Percentiles rank a stretch among this genome's conserved stretches.
Evolutionary conservation across 2,329 filamentous ascomycete species (phyloP).

Genomic region (Trichoderma guizhouense): DNA sequence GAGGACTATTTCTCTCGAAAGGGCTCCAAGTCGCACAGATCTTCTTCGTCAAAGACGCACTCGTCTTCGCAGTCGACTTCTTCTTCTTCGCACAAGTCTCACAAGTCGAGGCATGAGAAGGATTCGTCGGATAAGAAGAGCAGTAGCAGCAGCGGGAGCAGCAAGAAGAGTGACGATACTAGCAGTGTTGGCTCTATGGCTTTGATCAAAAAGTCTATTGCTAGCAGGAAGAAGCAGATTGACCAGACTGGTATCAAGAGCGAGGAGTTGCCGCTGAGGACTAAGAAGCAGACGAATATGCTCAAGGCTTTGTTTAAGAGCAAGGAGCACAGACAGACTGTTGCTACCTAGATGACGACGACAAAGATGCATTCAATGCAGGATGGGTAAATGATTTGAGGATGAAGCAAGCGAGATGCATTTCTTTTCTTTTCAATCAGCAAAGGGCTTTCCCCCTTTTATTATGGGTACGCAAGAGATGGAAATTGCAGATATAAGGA

Average conservation of each 20-base stretch:
- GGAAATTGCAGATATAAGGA: background rate
- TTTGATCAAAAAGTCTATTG: conserved; percentile 26
- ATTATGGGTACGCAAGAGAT: background rate
- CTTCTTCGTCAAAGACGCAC: conserved; percentile 26
- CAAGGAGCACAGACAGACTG: conserved; percentile 37
- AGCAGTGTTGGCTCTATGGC: conserved; percentile 39
- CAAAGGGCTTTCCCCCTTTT: background rate
- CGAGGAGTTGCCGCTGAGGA: conserved; percentile 39
- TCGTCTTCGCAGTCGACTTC: conserved; percentile 23
- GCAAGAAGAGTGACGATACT: conserved; percentile 13
- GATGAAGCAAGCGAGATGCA: conserved; percentile 4
- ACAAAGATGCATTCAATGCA: background rate
- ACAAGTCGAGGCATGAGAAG: conserved; percentile 31
- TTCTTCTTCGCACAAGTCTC: conserved; percentile 24
- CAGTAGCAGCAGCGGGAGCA: background rate
- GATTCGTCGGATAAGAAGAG: conserved; percentile 22
- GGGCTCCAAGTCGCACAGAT: conserved; percentile 33
- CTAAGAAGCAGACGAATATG: conserved; percentile 49
- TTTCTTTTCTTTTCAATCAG: background rate
- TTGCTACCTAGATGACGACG: background rate
- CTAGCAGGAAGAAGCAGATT: conserved; percentile 35
- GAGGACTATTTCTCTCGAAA: conserved; percentile 39
- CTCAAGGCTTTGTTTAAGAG: conserved; percentile 57
- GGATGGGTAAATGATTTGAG: background rate
- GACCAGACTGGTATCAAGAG: conserved; percentile 34